These are phyloP conservation scores for Microascus cirrosus DNA, from an alignment of 2,329 filamentous ascomycete species.

Conservation along the genomic window DNA sequence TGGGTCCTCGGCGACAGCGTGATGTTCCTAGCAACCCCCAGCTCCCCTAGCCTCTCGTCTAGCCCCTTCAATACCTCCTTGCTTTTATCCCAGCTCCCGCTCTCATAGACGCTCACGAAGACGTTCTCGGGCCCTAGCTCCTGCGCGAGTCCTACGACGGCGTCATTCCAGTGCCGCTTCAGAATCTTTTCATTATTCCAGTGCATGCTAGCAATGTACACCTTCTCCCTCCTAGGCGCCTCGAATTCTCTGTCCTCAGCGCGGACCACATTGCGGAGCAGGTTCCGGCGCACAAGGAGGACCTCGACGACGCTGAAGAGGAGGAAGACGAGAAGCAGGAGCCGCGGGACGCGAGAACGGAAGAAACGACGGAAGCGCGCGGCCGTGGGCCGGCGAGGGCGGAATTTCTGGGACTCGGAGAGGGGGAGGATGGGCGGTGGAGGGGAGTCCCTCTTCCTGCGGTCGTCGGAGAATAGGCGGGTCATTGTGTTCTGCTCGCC, in stretches of 20 bases:
- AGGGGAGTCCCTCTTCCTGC: neutral
- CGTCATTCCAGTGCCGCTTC: conserved; percentile 49
- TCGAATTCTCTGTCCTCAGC: conserved; percentile 10
- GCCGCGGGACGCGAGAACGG: conserved; percentile 21
- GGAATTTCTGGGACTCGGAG: neutral
- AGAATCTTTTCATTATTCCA: conserved; percentile 56
- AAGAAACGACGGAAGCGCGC: conserved; percentile 23
- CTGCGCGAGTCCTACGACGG: conserved; percentile 44
- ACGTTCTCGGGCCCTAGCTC: conserved; percentile 52
- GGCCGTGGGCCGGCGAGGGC: conserved; percentile 6
- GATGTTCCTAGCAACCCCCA: conserved; percentile 43
- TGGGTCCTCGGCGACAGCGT: conserved; percentile 49
- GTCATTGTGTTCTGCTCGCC: conserved; percentile 1
- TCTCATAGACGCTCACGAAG: conserved; percentile 57
- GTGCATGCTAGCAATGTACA: conserved; percentile 60
- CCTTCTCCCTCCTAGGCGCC: conserved; percentile 22
- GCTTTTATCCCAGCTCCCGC: conserved; percentile 57
- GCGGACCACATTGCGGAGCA: conserved; percentile 15
- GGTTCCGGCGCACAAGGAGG: conserved; percentile 21
- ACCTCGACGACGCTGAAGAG: conserved; percentile 26
- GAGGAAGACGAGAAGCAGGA: conserved; percentile 20
- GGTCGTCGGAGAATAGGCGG: neutral
- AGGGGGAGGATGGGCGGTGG: conserved; percentile 2
- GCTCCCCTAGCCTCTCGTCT: conserved; percentile 36
- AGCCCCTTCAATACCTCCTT: conserved; percentile 49